Conservation (phyloP, 2,329 filamentous ascomycete genomes). For the Xylaria digitata region DNA sequence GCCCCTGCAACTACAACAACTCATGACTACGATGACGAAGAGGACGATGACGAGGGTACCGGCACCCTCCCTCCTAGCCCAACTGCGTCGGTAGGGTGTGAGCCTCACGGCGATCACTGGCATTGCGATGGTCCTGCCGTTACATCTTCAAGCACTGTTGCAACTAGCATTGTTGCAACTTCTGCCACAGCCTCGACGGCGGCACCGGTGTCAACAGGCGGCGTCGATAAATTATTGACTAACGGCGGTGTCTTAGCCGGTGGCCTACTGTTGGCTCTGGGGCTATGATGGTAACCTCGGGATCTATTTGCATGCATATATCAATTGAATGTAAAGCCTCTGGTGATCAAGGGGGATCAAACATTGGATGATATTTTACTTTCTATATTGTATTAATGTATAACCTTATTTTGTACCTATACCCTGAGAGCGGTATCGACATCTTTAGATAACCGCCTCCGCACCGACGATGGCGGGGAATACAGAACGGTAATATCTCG, state of each 20-base stretch:
- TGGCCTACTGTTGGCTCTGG: not conserved
- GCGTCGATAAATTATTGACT: not conserved
- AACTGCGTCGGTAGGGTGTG: not conserved
- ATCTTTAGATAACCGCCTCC: too few species aligned
- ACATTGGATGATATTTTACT: not conserved
- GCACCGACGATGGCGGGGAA: not conserved
- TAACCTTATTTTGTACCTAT: too few species aligned
- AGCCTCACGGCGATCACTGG: slow-evolving; percentile 8
- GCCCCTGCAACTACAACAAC: too few species aligned
- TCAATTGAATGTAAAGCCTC: not conserved
- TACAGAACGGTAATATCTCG: not conserved
- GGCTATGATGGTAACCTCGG: not conserved
- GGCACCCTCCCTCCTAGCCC: not conserved
- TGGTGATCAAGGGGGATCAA: not conserved
- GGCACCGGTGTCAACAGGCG: not conserved
- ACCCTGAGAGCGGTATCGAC: too few species aligned
- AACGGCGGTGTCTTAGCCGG: not conserved
- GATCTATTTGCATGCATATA: not conserved
- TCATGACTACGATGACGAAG: too few species aligned
- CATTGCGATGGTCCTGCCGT: slow-evolving; percentile 8
- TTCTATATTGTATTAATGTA: not conserved
- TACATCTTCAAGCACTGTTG: not conserved
- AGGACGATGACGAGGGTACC: not conserved
- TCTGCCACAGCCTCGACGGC: not conserved
- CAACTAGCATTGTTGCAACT: not conserved